phyloP scores from a whole-genome alignment of 208 protist species.

The Acanthamoeba castellanii region DNA sequence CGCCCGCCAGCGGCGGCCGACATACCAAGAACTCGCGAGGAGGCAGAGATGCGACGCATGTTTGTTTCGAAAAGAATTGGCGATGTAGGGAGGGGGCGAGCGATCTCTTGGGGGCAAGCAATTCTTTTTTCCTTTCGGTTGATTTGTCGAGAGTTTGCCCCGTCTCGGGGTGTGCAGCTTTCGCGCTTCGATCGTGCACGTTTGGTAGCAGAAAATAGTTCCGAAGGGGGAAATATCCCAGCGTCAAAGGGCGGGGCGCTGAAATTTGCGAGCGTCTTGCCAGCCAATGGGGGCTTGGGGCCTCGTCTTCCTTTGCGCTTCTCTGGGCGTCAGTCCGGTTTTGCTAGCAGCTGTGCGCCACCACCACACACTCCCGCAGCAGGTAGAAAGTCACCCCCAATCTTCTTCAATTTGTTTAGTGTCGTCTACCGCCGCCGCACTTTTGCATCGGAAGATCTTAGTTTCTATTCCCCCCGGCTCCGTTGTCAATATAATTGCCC shows the following conservation, averaged over 20 bases:
- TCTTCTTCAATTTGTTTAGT: neutral
- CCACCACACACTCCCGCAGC: neutral
- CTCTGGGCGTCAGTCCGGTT: neutral
- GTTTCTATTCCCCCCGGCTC: too few relatives aligned
- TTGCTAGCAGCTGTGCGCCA: slow-evolving; percentile 4
- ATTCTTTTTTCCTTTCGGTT: neutral
- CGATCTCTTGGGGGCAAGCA: too few relatives aligned
- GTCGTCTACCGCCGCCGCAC: too few relatives aligned
- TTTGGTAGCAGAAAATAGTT: neutral
- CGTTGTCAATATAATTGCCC: too few relatives aligned
- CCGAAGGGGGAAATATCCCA: neutral
- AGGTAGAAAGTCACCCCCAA: neutral
- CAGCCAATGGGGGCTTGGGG: neutral
- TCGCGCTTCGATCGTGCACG: neutral
- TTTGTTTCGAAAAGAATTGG: neutral
- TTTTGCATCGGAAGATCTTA: too few relatives aligned
- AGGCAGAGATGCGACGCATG: neutral
- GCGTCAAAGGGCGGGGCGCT: neutral
- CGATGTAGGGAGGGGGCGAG: neutral
- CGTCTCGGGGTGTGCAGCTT: slow-evolving; percentile 6
- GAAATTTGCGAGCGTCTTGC: neutral
- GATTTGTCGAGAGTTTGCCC: too few relatives aligned
- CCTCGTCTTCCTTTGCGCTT: neutral
- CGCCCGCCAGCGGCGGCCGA: neutral
- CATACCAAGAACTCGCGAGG: neutral